Percentiles rank a stretch among this genome's conserved stretches.
phyloP scores from a whole-genome alignment of 108 stramenopile species.

The Bacterosira constricta region DNA sequence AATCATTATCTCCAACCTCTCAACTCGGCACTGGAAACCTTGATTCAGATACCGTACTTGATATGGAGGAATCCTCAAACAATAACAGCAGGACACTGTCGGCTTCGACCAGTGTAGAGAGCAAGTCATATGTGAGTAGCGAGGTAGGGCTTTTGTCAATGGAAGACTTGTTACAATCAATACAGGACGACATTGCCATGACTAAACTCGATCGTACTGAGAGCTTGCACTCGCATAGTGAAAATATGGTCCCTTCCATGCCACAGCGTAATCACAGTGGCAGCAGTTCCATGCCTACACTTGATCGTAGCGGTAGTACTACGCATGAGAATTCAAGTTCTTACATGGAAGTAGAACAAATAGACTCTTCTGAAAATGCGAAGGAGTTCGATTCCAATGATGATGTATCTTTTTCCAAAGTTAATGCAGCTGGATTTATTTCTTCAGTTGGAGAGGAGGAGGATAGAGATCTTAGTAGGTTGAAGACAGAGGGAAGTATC shows the following conservation, averaged over 20 bases:
- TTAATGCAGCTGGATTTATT: not conserved
- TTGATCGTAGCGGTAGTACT: not conserved
- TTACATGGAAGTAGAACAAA: not conserved
- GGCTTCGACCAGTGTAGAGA: not conserved
- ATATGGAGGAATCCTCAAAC: too few species aligned
- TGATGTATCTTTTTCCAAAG: not conserved
- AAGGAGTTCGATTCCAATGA: not conserved
- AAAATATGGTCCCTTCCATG: too few species aligned
- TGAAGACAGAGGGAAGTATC: not conserved
- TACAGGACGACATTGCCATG: not conserved
- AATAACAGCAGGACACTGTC: too few species aligned
- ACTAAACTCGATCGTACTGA: too few species aligned
- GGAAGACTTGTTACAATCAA: constrained; percentile 7
- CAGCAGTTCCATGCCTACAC: not conserved
- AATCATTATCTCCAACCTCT: not conserved
- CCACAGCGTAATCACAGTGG: not conserved
- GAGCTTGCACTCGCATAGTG: too few species aligned
- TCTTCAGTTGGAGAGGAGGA: not conserved
- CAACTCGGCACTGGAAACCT: not conserved
- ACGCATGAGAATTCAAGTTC: not conserved
- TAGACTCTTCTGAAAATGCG: not conserved
- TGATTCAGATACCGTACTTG: not conserved
- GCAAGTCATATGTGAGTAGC: not conserved
- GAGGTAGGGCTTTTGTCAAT: not conserved
- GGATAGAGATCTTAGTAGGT: not conserved